Evolutionary conservation across 2,329 filamentous ascomycete species (phyloP).

Genomic region (Onygenales sp.): DNA sequence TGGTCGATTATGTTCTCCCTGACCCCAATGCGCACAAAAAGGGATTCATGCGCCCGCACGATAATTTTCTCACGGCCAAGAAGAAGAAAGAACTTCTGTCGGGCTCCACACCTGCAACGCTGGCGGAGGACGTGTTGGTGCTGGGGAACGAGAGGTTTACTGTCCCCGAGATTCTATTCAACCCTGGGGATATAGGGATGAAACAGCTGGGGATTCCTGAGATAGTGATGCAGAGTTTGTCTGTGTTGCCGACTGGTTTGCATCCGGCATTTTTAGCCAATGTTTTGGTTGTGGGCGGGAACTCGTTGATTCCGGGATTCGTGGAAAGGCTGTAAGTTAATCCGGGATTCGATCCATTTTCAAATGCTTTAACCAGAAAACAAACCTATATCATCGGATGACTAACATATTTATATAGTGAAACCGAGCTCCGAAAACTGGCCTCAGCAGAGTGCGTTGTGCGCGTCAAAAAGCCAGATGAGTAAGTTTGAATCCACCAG

Average conservation of each 20-base stretch:
- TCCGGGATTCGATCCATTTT: background rate
- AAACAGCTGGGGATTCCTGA: conserved; percentile 73
- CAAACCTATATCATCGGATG: background rate
- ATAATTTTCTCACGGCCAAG: conserved; percentile 52
- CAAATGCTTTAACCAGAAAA: background rate
- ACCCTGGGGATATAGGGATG: conserved; percentile 74
- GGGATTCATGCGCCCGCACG: conserved; percentile 68
- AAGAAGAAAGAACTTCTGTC: conserved; percentile 41
- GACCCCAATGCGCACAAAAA: conserved; percentile 58
- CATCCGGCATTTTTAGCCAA: conserved; percentile 81
- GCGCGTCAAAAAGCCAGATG: conserved; percentile 57
- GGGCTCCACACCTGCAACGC: conserved; percentile 35
- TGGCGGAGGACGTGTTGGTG: conserved; percentile 69
- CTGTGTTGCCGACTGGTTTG: conserved; percentile 65
- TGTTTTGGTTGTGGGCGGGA: conserved; percentile 81
- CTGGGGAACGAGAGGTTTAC: conserved; percentile 86
- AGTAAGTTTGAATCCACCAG: conserved; percentile 37
- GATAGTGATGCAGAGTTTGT: conserved; percentile 70
- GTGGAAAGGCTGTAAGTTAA: conserved; percentile 57
- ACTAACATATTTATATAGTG: conserved; percentile 24
- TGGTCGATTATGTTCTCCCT: conserved; percentile 85
- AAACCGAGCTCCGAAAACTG: conserved; percentile 61
- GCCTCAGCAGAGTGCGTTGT: conserved; percentile 71
- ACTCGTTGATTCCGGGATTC: conserved; percentile 69
- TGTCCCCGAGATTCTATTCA: conserved; percentile 84